A percentile compares a stretch with the other conserved stretches of the same genome.
Evolutionary conservation across 345 rosid species (phyloP).

Genomic region (Chamaenerion angustifolium): DNA sequence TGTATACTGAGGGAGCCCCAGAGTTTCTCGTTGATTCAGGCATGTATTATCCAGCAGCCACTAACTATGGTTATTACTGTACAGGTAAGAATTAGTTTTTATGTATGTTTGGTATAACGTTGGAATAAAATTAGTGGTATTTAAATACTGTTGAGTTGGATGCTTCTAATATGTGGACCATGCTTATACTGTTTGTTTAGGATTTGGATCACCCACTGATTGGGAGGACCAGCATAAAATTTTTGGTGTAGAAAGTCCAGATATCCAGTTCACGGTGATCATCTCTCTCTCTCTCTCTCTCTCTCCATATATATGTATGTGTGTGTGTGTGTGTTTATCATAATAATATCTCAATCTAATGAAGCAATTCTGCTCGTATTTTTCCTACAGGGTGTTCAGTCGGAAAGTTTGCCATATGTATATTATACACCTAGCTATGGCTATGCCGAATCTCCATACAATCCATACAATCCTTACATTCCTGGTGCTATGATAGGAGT

Average conservation of each 20-base stretch:
- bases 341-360: neutral
- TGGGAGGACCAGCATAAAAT: constrained; percentile 83
- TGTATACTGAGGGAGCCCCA: constrained; percentile 74
- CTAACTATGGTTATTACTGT: constrained; percentile 79
- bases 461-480: constrained; percentile 84
- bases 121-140: no score
- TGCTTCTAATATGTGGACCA: constrained; percentile 1
- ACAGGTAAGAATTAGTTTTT: constrained; percentile 40
- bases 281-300: constrained; percentile 1
- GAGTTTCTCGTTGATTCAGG: constrained; percentile 66
- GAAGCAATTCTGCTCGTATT: constrained; percentile 3
- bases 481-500: constrained; percentile 68
- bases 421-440: constrained; percentile 76
- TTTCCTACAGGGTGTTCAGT: constrained; percentile 58
- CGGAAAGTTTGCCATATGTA: constrained; percentile 67
- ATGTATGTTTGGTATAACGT: neutral
- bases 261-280: constrained; percentile 54
- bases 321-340: no score
- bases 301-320: neutral
- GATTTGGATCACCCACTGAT: constrained; percentile 76
- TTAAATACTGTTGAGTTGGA: no score
- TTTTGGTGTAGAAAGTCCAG: constrained; percentile 78
- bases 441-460: constrained; percentile 75
- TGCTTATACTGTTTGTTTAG: constrained; percentile 20
- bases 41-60: constrained; percentile 55